A percentile compares a stretch with the other conserved stretches of the same genome.
Evolutionary conservation across 352 stramenopile genomes (phyloP).

Genomic region (Elongisporangium undulatum): DNA sequence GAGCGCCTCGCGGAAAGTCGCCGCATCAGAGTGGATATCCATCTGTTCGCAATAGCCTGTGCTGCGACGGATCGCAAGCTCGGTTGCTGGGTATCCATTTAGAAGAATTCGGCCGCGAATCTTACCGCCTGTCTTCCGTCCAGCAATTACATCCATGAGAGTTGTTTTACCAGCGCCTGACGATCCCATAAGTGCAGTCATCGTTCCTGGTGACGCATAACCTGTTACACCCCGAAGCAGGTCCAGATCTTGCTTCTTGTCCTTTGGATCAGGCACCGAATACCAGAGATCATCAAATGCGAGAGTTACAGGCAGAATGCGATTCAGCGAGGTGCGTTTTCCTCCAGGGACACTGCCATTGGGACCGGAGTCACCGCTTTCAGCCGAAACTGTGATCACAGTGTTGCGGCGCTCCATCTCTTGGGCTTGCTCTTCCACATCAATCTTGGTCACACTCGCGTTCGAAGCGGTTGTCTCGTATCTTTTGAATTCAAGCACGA

Average conservation of each 20-base stretch:
- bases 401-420: not conserved
- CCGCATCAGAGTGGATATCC: slow-evolving; percentile 15
- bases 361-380: too few species aligned
- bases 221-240: slow-evolving; percentile 72
- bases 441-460: slow-evolving; percentile 1
- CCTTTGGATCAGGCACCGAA: slow-evolving; percentile 10
- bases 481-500: slow-evolving; percentile 24
- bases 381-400: too few species aligned
- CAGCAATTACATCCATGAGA: slow-evolving; percentile 56
- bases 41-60: slow-evolving; percentile 25
- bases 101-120: slow-evolving; percentile 50
- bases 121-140: slow-evolving; percentile 77
- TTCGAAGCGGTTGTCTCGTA: slow-evolving; percentile 15
- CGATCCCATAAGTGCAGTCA: slow-evolving; percentile 52
- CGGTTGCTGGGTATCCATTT: slow-evolving; percentile 24
- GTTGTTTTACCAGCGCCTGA: slow-evolving; percentile 73
- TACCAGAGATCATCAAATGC: slow-evolving; percentile 31
- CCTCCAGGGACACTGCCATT: too few species aligned
- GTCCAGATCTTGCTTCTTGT: slow-evolving; percentile 32
- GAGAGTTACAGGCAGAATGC: slow-evolving; percentile 18
- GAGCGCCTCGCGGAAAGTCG: slow-evolving; percentile 84
- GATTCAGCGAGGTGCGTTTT: slow-evolving; percentile 8
- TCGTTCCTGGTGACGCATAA: slow-evolving; percentile 23
- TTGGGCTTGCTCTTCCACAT: slow-evolving; percentile 4
- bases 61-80: slow-evolving; percentile 22